Evolutionary conservation across 2,329 filamentous ascomycete genomes (phyloP).

Genomic region (Paraphaeosphaeria sporulosa): DNA sequence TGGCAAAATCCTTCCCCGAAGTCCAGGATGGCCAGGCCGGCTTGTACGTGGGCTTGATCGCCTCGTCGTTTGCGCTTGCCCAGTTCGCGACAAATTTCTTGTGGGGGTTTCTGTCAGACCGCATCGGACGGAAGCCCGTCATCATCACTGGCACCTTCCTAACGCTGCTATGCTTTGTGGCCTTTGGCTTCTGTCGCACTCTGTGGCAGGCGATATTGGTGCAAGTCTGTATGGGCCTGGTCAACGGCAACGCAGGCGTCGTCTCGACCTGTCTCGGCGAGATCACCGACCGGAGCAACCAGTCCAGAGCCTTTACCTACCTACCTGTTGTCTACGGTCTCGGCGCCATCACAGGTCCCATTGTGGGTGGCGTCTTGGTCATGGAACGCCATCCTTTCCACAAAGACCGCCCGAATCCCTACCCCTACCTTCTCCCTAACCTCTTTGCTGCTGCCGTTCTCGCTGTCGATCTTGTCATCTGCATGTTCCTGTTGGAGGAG

Average conservation of each 20-base stretch:
- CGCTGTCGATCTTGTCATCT: slow-evolving; percentile 73
- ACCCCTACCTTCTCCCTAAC: slow-evolving; percentile 88
- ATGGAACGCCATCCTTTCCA: slow-evolving; percentile 66
- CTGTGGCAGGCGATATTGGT: slow-evolving; percentile 87
- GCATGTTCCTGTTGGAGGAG: slow-evolving; percentile 85
- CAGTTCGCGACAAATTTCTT: slow-evolving; percentile 93
- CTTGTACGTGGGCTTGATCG: slow-evolving; percentile 88
- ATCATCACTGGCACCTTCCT: slow-evolving; percentile 83
- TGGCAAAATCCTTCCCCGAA: slow-evolving; percentile 86
- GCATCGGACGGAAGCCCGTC: slow-evolving; percentile 81
- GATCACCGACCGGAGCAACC: slow-evolving; percentile 93
- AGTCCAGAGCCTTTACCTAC: slow-evolving; percentile 92
- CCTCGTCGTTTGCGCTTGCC: slow-evolving; percentile 88
- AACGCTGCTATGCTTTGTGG: slow-evolving; percentile 80
- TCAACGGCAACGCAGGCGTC: slow-evolving; percentile 94
- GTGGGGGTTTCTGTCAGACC: slow-evolving; percentile 85
- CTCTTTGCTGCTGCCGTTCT: slow-evolving; percentile 78
- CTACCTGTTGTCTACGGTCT: slow-evolving; percentile 95
- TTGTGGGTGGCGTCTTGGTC: slow-evolving; percentile 86
- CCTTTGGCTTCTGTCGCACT: slow-evolving; percentile 84
- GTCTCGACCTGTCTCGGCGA: slow-evolving; percentile 94
- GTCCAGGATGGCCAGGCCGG: slow-evolving; percentile 76
- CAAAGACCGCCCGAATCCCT: slow-evolving; percentile 61
- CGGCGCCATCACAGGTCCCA: slow-evolving; percentile 89
- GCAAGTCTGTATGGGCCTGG: slow-evolving; percentile 87